Conservation (phyloP, 331 rosid species). For the Rosa hybrid region DNA sequence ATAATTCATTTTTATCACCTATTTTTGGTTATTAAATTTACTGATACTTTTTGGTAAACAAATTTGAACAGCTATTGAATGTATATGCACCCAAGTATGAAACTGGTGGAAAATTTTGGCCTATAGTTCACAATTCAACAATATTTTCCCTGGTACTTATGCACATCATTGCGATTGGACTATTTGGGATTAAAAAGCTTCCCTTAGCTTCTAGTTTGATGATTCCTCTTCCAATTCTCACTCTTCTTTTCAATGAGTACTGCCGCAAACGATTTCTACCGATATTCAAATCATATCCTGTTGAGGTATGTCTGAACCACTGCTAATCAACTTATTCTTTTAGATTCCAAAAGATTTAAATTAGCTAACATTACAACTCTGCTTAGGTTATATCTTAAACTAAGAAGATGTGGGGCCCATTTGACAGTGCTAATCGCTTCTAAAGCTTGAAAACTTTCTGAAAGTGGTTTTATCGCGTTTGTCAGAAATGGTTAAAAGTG, state of each 20-base stretch:
- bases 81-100: slow-evolving; percentile 69
- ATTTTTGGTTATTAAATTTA: not conserved
- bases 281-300: slow-evolving; percentile 54
- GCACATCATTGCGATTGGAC: slow-evolving; percentile 82
- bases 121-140: slow-evolving; percentile 64
- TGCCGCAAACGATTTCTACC: slow-evolving; percentile 72
- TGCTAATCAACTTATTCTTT: slow-evolving; percentile 6
- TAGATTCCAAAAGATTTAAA: not conserved
- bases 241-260: slow-evolving; percentile 75
- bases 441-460: not conserved
- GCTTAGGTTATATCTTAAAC: not conserved
- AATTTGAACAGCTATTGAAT: slow-evolving; percentile 58
- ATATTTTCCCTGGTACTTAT: slow-evolving; percentile 73
- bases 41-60: slow-evolving; percentile 3
- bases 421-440: not conserved
- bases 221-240: slow-evolving; percentile 76
- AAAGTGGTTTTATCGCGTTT: not conserved
- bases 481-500: not conserved
- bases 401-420: not conserved
- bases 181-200: slow-evolving; percentile 70
- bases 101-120: slow-evolving; percentile 76
- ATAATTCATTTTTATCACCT: not conserved
- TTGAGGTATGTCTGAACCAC: slow-evolving; percentile 50
- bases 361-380: not conserved
- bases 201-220: slow-evolving; percentile 59